Evolutionary conservation across 208 protist genomes (phyloP).

Genomic region (Herpetomonas muscarum): DNA sequence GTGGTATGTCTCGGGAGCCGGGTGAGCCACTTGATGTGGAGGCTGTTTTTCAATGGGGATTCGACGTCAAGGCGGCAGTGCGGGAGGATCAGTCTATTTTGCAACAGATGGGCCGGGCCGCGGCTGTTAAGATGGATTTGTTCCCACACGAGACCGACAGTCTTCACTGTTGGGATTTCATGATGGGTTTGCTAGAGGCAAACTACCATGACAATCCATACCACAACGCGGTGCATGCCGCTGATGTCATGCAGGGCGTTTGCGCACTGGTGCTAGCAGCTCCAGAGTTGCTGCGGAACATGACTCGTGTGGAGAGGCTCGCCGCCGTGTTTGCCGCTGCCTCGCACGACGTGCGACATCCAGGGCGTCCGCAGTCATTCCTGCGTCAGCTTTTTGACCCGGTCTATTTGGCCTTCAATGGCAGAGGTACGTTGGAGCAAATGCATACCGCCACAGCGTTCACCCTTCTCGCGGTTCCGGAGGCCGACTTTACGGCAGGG

Average conservation of each 20-base stretch:
- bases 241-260: constrained; percentile 67
- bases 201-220: constrained; percentile 79
- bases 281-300: constrained; percentile 27
- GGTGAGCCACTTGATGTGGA: no score
- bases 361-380: constrained; percentile 54
- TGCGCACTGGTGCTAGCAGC: constrained; percentile 37
- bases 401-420: constrained; percentile 49
- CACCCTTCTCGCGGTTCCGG: constrained; percentile 35
- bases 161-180: constrained; percentile 32
- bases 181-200: constrained; percentile 40
- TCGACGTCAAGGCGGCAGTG: neutral
- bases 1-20: no score
- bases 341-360: constrained; percentile 75
- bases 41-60: no score
- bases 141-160: no score
- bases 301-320: constrained; percentile 59
- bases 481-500: constrained; percentile 51
- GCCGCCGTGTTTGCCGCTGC: constrained; percentile 59
- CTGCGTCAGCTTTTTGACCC: constrained; percentile 49
- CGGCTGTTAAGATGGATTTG: no score
- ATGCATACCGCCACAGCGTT: constrained; percentile 74
- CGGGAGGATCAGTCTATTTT: no score
- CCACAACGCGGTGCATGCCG: constrained; percentile 73
- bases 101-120: no score
- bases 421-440: constrained; percentile 53